Evolutionary conservation across 2,329 filamentous ascomycete species (phyloP).

Genomic region (Talaromyces funiculosus): DNA sequence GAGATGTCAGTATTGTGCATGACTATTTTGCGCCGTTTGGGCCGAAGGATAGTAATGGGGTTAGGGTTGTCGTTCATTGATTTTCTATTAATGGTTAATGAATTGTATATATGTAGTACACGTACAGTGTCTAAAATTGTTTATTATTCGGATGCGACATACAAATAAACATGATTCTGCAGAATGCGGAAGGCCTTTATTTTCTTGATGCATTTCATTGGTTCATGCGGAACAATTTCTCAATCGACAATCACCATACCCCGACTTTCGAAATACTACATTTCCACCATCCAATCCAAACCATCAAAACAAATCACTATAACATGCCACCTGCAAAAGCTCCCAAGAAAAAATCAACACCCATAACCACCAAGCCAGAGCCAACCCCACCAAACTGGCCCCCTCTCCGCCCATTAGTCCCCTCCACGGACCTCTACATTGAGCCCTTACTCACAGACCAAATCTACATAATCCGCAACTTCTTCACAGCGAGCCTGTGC

Average conservation of each 20-base stretch:
- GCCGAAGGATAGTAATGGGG: slow-evolving; percentile 14
- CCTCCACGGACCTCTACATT: slow-evolving; percentile 58
- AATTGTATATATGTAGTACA: not conserved
- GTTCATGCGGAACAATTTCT: not conserved
- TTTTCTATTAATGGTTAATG: not conserved
- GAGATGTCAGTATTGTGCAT: slow-evolving; percentile 12
- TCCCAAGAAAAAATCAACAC: slow-evolving; percentile 9
- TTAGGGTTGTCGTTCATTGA: slow-evolving; percentile 11
- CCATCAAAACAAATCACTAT: not conserved
- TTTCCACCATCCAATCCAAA: not conserved
- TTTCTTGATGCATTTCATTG: not conserved
- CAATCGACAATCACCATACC: not conserved
- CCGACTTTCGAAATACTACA: not conserved
- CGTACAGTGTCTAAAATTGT: not conserved
- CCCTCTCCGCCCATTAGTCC: slow-evolving; percentile 61
- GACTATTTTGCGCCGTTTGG: slow-evolving; percentile 16
- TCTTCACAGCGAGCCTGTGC: slow-evolving; percentile 71
- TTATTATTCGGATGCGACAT: not conserved
- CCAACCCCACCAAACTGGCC: slow-evolving; percentile 58
- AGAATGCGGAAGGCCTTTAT: too few species aligned
- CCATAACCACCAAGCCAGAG: not conserved
- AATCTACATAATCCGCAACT: slow-evolving; percentile 66
- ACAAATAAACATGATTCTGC: too few species aligned
- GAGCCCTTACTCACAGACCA: slow-evolving; percentile 57
- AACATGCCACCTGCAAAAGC: slow-evolving; percentile 6